Base-by-base conservation (phyloP, 768 basidiomycete species). In the Hydnum rufescens region DNA sequence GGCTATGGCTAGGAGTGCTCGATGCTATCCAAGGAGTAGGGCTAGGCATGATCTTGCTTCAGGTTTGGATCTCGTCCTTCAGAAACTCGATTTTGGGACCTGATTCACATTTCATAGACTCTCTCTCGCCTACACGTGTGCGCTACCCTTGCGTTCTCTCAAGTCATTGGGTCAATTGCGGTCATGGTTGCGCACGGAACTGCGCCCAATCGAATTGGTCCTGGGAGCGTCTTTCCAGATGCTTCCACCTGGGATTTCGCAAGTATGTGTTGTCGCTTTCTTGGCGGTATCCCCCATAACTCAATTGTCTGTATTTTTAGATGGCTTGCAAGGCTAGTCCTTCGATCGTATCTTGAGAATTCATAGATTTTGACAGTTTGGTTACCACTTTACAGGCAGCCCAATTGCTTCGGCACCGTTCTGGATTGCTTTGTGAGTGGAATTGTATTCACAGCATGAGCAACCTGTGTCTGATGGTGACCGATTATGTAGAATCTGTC, bases 1-100 rank as follows among this genome's bases (percentile, higher is more conserved):
- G 90, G 90, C 70, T 95, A 42, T 95, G 90, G 90, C 73, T 95
- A 5, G 90, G 90, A 60, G 90, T 95, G 43, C 70, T 95, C 42
- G 90, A 90, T 63, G 88, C 90, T 31, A 71, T 95, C 32, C 90
- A 95, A 64, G 90, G 90, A 65, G 90, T 93, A 39, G 90, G 90
- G 28, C 70, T 95, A 46, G 88, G 87, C 53, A 81, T 90, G 80
- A 90, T 89, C 59, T 69, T 88, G 22, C 75, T 88, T 23, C 82
- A 86, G 71, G 64, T 65, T 55, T 39, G 59, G 39, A 16, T 26
- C 26, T 34, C 2, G 32, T 18, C 32, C 5, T 8, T 5, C 31
- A 5, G 3, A 8, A 16, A 51, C 4, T 34, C 26, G 44, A 28
- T 22, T 19, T 18, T 29, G 42, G 26, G 39, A 6, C 25, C 26